Conservation (phyloP, 2,329 filamentous ascomycete genomes). For the Parastagonospora avenae region DNA sequence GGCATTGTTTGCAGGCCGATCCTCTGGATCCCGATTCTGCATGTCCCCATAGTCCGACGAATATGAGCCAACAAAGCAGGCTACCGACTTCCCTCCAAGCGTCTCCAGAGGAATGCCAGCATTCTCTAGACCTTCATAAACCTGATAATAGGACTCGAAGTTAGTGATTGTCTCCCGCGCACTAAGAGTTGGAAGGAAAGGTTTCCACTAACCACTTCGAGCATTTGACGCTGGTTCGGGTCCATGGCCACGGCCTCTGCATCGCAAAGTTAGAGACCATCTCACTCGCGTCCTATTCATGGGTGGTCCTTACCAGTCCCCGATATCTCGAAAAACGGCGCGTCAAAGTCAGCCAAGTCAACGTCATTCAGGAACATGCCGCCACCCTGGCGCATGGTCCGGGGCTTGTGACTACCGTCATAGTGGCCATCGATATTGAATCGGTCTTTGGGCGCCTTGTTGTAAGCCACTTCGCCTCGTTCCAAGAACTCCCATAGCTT, state of each 20-base stretch:
- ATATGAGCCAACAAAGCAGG: conserved; percentile 23
- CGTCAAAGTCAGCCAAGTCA: conserved; percentile 17
- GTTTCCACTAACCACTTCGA: conserved; percentile 13
- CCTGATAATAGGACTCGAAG: background rate
- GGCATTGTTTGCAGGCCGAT: conserved; percentile 3
- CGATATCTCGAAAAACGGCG: conserved; percentile 27
- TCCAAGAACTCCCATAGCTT: too few species aligned
- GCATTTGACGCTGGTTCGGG: conserved; percentile 28
- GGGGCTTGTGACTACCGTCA: too few species aligned
- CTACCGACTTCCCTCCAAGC: conserved; percentile 20
- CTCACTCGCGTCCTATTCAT: too few species aligned
- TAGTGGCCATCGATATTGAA: too few species aligned
- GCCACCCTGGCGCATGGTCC: too few species aligned
- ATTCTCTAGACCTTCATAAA: conserved; percentile 30
- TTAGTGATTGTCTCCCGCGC: too few species aligned
- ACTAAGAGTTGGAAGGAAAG: too few species aligned
- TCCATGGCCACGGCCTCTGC: conserved; percentile 31
- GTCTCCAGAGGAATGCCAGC: conserved; percentile 15
- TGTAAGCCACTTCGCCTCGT: too few species aligned
- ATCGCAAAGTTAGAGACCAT: too few species aligned
- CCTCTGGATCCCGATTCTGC: too few species aligned
- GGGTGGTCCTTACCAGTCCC: background rate
- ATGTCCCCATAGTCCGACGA: background rate
- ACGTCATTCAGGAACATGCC: too few species aligned
- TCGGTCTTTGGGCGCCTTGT: too few species aligned